Evolutionary conservation across 352 stramenopile species (phyloP), one percentile per base, ranked within the genome.

Genomic region (Phytophthora hibernalis): DNA sequence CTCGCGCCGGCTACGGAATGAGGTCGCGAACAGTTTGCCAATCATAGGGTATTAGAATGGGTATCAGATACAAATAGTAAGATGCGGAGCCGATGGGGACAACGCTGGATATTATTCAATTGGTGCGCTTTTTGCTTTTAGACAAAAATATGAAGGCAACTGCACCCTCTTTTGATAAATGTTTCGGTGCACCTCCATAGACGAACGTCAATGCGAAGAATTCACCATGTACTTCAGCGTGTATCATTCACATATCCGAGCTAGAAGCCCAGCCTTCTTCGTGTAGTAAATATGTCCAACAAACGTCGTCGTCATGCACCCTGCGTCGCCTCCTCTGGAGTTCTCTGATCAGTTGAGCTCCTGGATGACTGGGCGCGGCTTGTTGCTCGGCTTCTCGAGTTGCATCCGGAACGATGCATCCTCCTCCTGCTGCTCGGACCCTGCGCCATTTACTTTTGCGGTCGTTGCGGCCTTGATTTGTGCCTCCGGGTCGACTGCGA

Each of bases 311-410:
- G n/a, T 47, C 40, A 20, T 47, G 42, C 30, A 53, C 21, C n/a
- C 22, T 31, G 24, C 12, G 38, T 51, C 45, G 21, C 21, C 35
- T 20, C 11, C 7, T 26, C 18, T 47, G 18, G 40, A 13, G 2
- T 21, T 13, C 28, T 54, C 16, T 30, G 12, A 33, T 68, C 72
- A 93, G 57, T 87, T 90, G 22, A 93, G 70, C 58, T 93, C 85
- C 74, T 93, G 85, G 64, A 93, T 93, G 22, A 91, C 68, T 13
- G 85, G 79, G 8, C 72, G 72, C 11, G 78, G 70, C 50, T 84
- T 83, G 54, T 42, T 67, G 40, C 70, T 77, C 18, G 74, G 54
- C 54, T 74, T 72, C 47, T 75, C 61, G 12, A 89, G 48, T 6
- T 68, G 74, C 53, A 93, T 68, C 15, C 52, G 57, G 35, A 80